Percentiles rank a stretch among this genome's conserved stretches.
phyloP scores from a whole-genome alignment of 2,329 filamentous ascomycete genomes.

The Colletotrichum sp. region DNA sequence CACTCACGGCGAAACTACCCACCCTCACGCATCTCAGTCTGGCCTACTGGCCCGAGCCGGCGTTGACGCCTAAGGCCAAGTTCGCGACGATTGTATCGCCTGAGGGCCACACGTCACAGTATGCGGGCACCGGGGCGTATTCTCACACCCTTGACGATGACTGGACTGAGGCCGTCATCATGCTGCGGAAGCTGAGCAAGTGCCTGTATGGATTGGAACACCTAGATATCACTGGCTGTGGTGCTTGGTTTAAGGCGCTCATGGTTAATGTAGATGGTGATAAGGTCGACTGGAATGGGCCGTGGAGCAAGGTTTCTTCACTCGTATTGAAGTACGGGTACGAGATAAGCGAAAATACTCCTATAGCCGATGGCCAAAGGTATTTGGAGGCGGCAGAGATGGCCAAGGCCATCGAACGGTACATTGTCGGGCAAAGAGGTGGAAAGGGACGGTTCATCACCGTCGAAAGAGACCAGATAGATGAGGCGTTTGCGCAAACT shows the following conservation, averaged over 20 bases:
- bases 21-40: slow-evolving; percentile 65
- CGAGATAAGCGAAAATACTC: slow-evolving; percentile 35
- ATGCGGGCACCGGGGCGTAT: slow-evolving; percentile 61
- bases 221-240: slow-evolving; percentile 65
- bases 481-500: not conserved
- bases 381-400: slow-evolving; percentile 39
- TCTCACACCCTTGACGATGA: slow-evolving; percentile 63
- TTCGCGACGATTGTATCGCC: slow-evolving; percentile 50
- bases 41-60: slow-evolving; percentile 66
- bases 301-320: slow-evolving; percentile 57
- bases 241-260: slow-evolving; percentile 57
- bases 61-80: slow-evolving; percentile 59
- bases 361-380: slow-evolving; percentile 34
- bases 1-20: slow-evolving; percentile 55
- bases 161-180: slow-evolving; percentile 62
- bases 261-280: slow-evolving; percentile 46
- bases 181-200: slow-evolving; percentile 60
- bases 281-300: slow-evolving; percentile 56
- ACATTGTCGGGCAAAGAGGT: slow-evolving; percentile 49
- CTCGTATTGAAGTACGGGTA: slow-evolving; percentile 53
- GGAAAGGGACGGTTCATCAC: slow-evolving; percentile 54
- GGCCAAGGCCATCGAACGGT: slow-evolving; percentile 50
- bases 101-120: slow-evolving; percentile 48
- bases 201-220: slow-evolving; percentile 63
- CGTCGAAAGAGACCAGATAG: slow-evolving; percentile 46